A percentile compares a stretch with the other conserved stretches of the same genome.
Evolutionary conservation across 2,329 filamentous ascomycete genomes (phyloP).

Genomic region (Gyromitra esculenta): DNA sequence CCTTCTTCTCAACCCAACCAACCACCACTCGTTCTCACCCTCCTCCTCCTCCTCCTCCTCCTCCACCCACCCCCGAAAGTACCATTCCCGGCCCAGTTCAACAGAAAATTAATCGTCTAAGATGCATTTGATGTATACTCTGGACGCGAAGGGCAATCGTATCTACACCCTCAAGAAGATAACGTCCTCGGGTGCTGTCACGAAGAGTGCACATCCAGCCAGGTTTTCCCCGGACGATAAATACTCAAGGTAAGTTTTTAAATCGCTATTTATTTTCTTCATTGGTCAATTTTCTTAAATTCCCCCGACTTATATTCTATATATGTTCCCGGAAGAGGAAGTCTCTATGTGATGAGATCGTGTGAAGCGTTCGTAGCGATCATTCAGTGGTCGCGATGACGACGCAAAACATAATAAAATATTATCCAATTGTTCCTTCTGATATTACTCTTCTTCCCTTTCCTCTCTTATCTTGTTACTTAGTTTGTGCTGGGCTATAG

Average conservation of each 20-base stretch:
- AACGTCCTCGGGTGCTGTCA: slow-evolving; percentile 77
- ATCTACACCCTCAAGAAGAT: slow-evolving; percentile 96
- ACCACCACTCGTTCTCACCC: slow-evolving; percentile 13
- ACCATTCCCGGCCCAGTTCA: neutral
- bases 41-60: too few relatives aligned
- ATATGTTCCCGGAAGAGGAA: neutral
- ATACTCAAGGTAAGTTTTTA: slow-evolving; percentile 75
- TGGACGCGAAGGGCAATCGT: slow-evolving; percentile 83
- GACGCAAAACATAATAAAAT: slow-evolving; percentile 51
- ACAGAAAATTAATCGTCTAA: neutral
- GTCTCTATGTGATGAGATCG: slow-evolving; percentile 49
- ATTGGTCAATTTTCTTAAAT: neutral
- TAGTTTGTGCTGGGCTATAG: neutral
- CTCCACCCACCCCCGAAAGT: neutral
- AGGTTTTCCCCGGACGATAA: slow-evolving; percentile 98
- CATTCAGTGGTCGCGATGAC: slow-evolving; percentile 40
- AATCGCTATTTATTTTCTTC: neutral
- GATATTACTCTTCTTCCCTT: slow-evolving; percentile 34
- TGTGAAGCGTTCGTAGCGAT: slow-evolving; percentile 54
- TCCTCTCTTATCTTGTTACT: neutral
- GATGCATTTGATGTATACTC: slow-evolving; percentile 86
- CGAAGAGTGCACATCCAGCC: slow-evolving; percentile 94
- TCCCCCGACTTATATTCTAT: neutral
- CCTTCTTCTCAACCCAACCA: slow-evolving; percentile 26
- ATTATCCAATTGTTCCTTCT: slow-evolving; percentile 57